A percentile compares a stretch with the other conserved stretches of the same genome.
phyloP scores from a whole-genome alignment of 129 eudicot genomes.

The Lactuca saligna region DNA sequence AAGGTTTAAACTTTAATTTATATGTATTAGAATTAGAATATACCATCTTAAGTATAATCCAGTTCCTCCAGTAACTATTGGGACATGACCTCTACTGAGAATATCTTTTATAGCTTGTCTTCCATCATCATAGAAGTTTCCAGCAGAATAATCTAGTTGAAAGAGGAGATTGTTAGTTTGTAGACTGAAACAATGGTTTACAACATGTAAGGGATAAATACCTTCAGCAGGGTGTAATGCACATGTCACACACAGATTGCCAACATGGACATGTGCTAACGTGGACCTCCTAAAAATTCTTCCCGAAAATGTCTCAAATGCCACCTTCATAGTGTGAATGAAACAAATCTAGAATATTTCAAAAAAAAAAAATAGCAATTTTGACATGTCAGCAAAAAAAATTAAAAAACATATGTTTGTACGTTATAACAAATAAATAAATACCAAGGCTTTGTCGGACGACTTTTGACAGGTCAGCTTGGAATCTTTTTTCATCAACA shows the following conservation, averaged over 20 bases:
- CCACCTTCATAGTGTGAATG: conserved; percentile 52
- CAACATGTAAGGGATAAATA: conserved; percentile 26
- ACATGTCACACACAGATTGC: conserved; percentile 95
- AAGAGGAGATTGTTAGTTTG: not conserved
- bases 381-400: not conserved
- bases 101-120: too few species aligned
- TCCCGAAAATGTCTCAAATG: conserved; percentile 76
- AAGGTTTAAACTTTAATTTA: not conserved
- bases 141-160: too few species aligned
- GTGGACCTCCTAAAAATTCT: conserved; percentile 68
- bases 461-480: conserved; percentile 91
- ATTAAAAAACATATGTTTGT: too few species aligned
- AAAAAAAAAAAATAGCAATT: conserved; percentile 2
- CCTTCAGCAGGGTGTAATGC: conserved; percentile 95
- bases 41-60: too few species aligned
- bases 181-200: not conserved
- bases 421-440: conserved; percentile 17
- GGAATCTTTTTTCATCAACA: conserved; percentile 89
- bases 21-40: not conserved
- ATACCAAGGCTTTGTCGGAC: conserved; percentile 94
- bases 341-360: conserved; percentile 48
- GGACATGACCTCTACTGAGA: too few species aligned
- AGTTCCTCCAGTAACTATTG: too few species aligned
- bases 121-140: too few species aligned
- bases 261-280: conserved; percentile 77